Base-by-base conservation (phyloP, 352 stramenopile species). In the Phytophthora pini region DNA sequence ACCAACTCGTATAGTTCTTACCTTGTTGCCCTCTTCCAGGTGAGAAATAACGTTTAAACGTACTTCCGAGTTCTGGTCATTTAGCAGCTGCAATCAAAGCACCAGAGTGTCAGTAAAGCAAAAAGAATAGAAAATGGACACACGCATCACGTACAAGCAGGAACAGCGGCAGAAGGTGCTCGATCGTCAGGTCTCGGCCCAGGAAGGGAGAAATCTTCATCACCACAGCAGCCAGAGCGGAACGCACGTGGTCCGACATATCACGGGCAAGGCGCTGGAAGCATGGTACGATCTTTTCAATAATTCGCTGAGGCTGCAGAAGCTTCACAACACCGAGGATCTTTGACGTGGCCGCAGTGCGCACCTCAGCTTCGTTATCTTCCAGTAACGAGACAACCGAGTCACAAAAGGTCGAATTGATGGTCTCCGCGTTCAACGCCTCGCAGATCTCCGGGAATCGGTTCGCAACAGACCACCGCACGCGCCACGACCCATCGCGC, bases 11-110 rank as follows among this genome's bases (percentile, higher is more conserved):
- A 20, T 20, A 20, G 17, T 20, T 20, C 17, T 44, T 86, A 93
- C 87, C 32, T 87, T 90, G 84, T 99, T 99, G 65, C 99, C 85
- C 48, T 97, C 79, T 64, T 98, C 89, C 27, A 99, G 75, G 27
- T 98, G 98, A 6, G 97, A 99, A 70, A 99, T 99, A 39, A 99
- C 93, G 85, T 99, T 99, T 27, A 99, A 79, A 15, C 97, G 93
- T 6, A 99, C 98, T 89, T 99, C 96, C 7, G 95, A 98, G 44
- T 95, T 97, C 60, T 97, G 93, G 75, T 99, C 97, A 64, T 98
- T 95, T 31, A 99, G 80, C 17, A 99, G 68, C 79, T 92, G 53
- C 29, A 69, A 54, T 17, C 5, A 46, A 68, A 60, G 61, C 36
- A 56, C 9, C 11, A 38, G 34, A 7, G 53, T 5, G 31, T 61